Conservation (phyloP, 495 filamentous ascomycete genomes). For the Elaphomyces granulatus region DNA sequence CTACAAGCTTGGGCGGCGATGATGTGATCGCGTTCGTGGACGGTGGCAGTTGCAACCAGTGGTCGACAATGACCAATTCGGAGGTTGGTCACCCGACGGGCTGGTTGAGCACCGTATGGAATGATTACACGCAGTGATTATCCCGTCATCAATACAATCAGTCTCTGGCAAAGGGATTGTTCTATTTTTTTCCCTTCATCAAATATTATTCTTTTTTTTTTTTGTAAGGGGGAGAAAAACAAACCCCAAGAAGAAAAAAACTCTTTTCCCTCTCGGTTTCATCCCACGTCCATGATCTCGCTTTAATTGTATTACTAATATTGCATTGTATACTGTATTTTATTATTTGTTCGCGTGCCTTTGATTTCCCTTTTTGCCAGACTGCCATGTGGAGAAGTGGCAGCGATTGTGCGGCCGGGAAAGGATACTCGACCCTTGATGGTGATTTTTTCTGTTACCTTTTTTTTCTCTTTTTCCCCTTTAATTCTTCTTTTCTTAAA, state of each 20-base stretch:
- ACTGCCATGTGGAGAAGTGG: too few species aligned
- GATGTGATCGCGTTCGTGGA: constrained; percentile 35
- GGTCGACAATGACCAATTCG: constrained; percentile 17
- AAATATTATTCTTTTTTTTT: background rate
- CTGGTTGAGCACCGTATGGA: constrained; percentile 32
- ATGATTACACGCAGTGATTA: constrained; percentile 12
- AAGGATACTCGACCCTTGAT: too few species aligned
- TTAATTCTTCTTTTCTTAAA: too few species aligned
- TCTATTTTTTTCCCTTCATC: background rate
- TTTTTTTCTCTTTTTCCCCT: too few species aligned
- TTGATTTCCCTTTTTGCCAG: too few species aligned
- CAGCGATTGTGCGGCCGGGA: too few species aligned
- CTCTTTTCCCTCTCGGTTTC: too few species aligned
- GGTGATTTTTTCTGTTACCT: too few species aligned
- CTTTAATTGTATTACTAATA: background rate
- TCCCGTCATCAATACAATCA: background rate
- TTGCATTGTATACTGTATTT: background rate
- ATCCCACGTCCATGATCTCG: too few species aligned
- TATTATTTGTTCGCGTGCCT: too few species aligned
- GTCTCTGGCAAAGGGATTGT: background rate
- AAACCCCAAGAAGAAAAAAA: too few species aligned
- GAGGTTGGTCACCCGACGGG: constrained; percentile 25
- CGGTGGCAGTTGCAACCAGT: constrained; percentile 29
- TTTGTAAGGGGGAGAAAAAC: too few species aligned
- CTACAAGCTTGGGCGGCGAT: constrained; percentile 31